Conservation (phyloP, 257 asterid species). For the Ilex asprella region DNA sequence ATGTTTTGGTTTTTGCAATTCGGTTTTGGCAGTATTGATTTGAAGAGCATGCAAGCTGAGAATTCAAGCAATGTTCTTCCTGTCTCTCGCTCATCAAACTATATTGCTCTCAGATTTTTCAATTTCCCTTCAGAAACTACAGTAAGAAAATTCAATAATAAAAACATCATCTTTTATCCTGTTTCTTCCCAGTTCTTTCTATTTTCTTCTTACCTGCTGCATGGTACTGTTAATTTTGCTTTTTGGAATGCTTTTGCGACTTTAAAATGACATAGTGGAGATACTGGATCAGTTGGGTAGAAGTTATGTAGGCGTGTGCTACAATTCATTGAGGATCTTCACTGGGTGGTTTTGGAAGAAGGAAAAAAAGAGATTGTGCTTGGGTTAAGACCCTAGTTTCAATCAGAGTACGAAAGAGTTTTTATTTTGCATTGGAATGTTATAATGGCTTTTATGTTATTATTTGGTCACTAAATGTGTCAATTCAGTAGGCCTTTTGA, state of each 20-base stretch:
- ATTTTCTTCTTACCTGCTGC: no score
- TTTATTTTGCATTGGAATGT: neutral
- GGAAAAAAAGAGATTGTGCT: no score
- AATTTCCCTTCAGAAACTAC: constrained; percentile 29
- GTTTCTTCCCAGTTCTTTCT: neutral
- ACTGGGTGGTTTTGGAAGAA: no score
- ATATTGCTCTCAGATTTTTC: constrained; percentile 69
- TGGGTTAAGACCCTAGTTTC: no score
- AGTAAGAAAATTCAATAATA: constrained; percentile 39
- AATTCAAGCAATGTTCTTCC: constrained; percentile 58
- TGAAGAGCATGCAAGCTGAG: constrained; percentile 91
- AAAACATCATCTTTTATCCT: neutral
- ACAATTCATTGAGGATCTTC: no score
- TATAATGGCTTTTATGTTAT: neutral
- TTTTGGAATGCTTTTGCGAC: no score
- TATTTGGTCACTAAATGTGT: constrained; percentile 2
- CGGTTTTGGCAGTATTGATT: constrained; percentile 76
- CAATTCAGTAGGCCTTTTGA: constrained; percentile 9
- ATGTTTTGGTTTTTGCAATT: constrained; percentile 41
- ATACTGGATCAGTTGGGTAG: neutral
- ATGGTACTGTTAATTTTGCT: no score
- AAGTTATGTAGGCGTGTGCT: no score
- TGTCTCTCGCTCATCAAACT: constrained; percentile 76
- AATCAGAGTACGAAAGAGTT: neutral
- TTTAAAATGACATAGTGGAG: no score